Evolutionary conservation across 768 basidiomycete genomes (phyloP), one percentile per base, ranked within the genome.

Genomic region (Chalciporus pseudorubinellus): DNA sequence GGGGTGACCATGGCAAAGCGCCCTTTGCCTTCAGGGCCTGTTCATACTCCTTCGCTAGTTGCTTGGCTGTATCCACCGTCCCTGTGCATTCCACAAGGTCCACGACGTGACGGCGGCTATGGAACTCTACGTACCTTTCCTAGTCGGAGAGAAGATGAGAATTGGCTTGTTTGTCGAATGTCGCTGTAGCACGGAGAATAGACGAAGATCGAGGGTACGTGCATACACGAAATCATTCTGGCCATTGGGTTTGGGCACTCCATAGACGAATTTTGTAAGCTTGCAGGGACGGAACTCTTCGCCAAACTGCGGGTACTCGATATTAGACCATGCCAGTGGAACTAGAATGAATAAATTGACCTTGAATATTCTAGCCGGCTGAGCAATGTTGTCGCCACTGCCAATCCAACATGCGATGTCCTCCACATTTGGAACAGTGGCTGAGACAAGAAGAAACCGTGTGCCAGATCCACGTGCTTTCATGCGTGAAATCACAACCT

Each of bases 401-500:
- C 87, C 85, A 41, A 98, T 84, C 95, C 95, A 99, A 48, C 72
- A 68, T 2, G 93, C 92, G 26, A 99, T 83, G 57, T 99, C 95
- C 22, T 82, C 74, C 45, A 94, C 87, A 59, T 99, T 98, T 0
- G 95, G 95, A 12, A 92, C 88, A 0, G 95, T 98, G 6, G 95
- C 95, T 0, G 93, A 95, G 34, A 98, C 82, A 16, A 97, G 79
- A 26, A 97, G 70, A 65, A 98, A 95, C 7, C 97, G 84, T 21
- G 92, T 83, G 2, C 70, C 66, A 3, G 77, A 75, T 9, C 84
- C 87, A 10, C 84, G 79, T 3, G 81, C 71, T 69, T 89, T 95
- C 92, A 98, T 95, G 21, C 97, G 83, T 3, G 91, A 89, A 40
- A 95, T 77, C n/a, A 98, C 82, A 16, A 95, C 95, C 72, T 99